Percentiles rank a stretch among this genome's conserved stretches.
These are phyloP conservation scores for Verbascum thapsus DNA, from an alignment of 257 asterid genomes.

Conservation along the genomic window DNA sequence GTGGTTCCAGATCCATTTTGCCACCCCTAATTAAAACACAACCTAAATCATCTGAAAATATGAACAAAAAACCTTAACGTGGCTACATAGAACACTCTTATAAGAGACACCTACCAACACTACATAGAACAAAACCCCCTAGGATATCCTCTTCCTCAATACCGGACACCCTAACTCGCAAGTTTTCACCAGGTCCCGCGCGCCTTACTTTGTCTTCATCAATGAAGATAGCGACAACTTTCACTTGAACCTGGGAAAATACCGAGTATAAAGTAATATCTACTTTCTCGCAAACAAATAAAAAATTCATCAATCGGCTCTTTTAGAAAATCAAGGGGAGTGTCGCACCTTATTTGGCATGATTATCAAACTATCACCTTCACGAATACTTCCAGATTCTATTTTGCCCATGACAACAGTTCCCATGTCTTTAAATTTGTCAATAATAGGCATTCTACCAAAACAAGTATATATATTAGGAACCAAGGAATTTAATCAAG, in stretches of 20 bases:
- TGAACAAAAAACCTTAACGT: no score
- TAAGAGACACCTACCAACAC: conserved; percentile 53
- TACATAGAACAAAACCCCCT: conserved; percentile 71
- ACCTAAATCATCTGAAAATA: no score
- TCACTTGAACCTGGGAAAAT: conserved; percentile 66
- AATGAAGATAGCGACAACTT: conserved; percentile 66
- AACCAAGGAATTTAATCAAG: not conserved
- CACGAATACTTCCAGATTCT: conserved; percentile 89
- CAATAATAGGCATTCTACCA: conserved; percentile 79
- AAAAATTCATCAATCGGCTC: conserved; percentile 1
- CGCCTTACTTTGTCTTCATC: conserved; percentile 75
- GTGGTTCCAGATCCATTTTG: no score
- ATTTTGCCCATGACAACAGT: conserved; percentile 96
- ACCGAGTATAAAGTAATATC: not conserved
- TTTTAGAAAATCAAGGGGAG: conserved; percentile 5
- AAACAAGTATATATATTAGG: conserved; percentile 27
- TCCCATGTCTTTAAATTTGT: conserved; percentile 95
- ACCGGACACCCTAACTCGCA: conserved; percentile 88
- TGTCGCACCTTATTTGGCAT: conserved; percentile 90
- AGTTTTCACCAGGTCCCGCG: conserved; percentile 94
- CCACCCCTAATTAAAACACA: no score
- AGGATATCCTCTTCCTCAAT: conserved; percentile 84
- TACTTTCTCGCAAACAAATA: conserved; percentile 8
- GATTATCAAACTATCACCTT: conserved; percentile 74
- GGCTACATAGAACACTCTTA: no score